These are phyloP conservation scores for Gliomastix tumulicola DNA, from an alignment of 2,329 filamentous ascomycete species.

Conservation along the genomic window DNA sequence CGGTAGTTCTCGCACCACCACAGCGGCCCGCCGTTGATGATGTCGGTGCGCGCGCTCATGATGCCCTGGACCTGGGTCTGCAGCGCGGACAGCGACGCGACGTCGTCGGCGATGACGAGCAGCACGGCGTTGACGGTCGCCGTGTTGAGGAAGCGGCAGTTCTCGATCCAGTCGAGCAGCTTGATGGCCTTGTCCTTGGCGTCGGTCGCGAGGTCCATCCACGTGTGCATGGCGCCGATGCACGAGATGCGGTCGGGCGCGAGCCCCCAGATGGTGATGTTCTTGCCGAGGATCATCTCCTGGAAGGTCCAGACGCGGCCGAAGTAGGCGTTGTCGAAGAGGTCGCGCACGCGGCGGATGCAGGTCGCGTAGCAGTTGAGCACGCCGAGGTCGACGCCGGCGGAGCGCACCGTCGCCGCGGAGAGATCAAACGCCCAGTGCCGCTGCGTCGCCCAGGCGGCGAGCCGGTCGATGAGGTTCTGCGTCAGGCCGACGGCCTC, in stretches of 20 bases:
- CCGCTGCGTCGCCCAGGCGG: too few species aligned
- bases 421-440: not conserved
- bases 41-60: slow-evolving; percentile 4
- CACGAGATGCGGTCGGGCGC: slow-evolving; percentile 4
- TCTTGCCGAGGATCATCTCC: slow-evolving; percentile 20
- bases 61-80: slow-evolving; percentile 5
- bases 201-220: slow-evolving; percentile 1
- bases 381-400: not conserved
- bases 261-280: slow-evolving; percentile 13
- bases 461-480: not conserved
- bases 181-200: slow-evolving; percentile 1
- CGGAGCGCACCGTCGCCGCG: not conserved
- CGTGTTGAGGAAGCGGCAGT: not conserved
- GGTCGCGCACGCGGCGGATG: not conserved
- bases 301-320: slow-evolving; percentile 19
- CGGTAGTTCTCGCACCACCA: slow-evolving; percentile 23
- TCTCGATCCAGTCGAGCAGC: slow-evolving; percentile 1
- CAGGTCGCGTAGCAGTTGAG: slow-evolving; percentile 2
- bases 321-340: slow-evolving; percentile 18
- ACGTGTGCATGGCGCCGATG: not conserved
- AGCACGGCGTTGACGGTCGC: slow-evolving; percentile 1
- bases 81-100: not conserved
- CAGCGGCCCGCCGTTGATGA: slow-evolving; percentile 17
- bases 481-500: not conserved
- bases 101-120: slow-evolving; percentile 1